Evolutionary conservation across 2,329 filamentous ascomycete genomes (phyloP).

Genomic region (Xylariaceae sp.): DNA sequence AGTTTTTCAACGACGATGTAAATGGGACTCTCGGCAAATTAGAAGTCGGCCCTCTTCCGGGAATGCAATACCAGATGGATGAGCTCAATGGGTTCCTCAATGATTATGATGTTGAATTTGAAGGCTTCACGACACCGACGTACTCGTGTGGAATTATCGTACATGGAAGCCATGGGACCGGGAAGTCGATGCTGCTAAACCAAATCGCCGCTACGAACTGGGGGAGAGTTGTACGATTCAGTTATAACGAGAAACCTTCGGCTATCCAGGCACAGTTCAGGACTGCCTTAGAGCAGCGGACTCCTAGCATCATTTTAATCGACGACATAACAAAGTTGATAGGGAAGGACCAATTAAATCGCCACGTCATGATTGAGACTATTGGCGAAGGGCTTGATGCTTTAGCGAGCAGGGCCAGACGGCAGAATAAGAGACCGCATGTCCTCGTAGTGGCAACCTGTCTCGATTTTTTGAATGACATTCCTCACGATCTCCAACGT

Average conservation of each 20-base stretch:
- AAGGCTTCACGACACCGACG: conserved; percentile 39
- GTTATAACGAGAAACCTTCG: conserved; percentile 57
- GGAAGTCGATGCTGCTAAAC: conserved; percentile 76
- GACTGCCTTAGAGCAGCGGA: conserved; percentile 65
- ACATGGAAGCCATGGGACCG: conserved; percentile 81
- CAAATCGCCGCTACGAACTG: conserved; percentile 69
- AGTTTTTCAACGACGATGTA: conserved; percentile 41
- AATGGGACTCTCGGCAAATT: conserved; percentile 40
- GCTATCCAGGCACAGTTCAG: conserved; percentile 70
- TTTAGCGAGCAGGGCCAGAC: conserved; percentile 46
- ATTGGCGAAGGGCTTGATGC: conserved; percentile 60
- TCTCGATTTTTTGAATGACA: conserved; percentile 67
- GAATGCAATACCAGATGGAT: conserved; percentile 65
- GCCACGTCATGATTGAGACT: conserved; percentile 51
- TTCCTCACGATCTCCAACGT: conserved; percentile 70
- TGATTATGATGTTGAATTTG: conserved; percentile 51
- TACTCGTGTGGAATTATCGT: conserved; percentile 66
- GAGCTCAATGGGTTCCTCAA: conserved; percentile 68
- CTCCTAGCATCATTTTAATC: conserved; percentile 75
- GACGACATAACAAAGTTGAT: conserved; percentile 76
- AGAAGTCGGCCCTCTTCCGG: conserved; percentile 62
- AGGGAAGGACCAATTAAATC: conserved; percentile 58
- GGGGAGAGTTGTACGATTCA: conserved; percentile 68
- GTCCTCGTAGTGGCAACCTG: conserved; percentile 78
- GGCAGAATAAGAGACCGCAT: conserved; percentile 47